Evolutionary conservation across 2,329 filamentous ascomycete species (phyloP), one percentile per base, ranked within the genome.

Genomic region (Fusarium torulosum): DNA sequence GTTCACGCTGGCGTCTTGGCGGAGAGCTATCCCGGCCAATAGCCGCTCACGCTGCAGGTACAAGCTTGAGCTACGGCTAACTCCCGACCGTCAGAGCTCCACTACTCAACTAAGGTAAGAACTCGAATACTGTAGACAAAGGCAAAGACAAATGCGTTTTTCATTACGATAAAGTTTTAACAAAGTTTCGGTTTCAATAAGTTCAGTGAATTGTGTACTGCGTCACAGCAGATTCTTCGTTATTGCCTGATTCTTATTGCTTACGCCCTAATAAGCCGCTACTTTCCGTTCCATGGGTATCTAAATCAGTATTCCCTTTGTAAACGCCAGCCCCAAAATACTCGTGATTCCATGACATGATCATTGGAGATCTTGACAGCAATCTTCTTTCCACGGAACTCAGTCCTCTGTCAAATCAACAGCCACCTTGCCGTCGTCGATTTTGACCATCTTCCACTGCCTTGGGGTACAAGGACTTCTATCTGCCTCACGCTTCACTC

Each of bases 1-100:
- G 72, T 71, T 74, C 70, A 59, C 43, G 47, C 51, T 67, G 60
- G 63, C 53, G 72, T 42, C 67, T 74, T 72, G 68, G 66, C 72
- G 59, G 52, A 63, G 60, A 71, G 63, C 66, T 57, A 40, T 52
- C 29, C 44, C 45, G 53, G 52, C 72, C 72, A 74, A 74, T 74
- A 46, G 53, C 33, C 19, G 61, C 53, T 42, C 45, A 15, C 40
- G 19, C 54, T 67, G 51, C 68, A 69, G 69, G 66, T 69, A 70
- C 70, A 41, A 60, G 45, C 53, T 61, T 53, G 52, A 54, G 52
- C 51, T 51, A 35, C 44, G 42, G 45, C 53, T 47, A 50, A 65
- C 49, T 57, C 55, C 69, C 59, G 63, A 20, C 52, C 42, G 17
- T 20, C 25, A 44, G 15, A 47, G 31, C 47, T 64, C 59, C 62